Conservation (phyloP, 2,329 filamentous ascomycete species). For the Thielaviopsis ethacetica region DNA sequence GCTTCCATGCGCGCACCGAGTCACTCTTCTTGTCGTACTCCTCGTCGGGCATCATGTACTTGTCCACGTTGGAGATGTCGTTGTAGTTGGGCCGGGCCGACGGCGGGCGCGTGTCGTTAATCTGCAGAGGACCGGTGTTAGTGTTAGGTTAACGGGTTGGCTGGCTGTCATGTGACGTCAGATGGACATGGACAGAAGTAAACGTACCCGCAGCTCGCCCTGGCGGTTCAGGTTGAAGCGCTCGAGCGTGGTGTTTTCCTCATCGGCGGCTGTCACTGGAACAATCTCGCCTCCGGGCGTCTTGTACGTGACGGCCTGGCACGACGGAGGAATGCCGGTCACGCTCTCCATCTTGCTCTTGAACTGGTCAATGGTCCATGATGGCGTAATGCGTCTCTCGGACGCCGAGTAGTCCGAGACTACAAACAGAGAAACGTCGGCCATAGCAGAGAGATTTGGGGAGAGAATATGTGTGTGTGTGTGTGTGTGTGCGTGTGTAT, state of each 20-base stretch:
- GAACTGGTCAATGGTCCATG: conserved; percentile 75
- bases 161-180: not conserved
- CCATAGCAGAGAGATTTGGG: conserved; percentile 25
- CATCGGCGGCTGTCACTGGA: conserved; percentile 51
- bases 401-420: conserved; percentile 62
- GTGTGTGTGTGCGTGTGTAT: no score
- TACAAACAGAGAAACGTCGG: conserved; percentile 61
- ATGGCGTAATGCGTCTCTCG: conserved; percentile 80
- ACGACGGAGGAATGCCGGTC: conserved; percentile 72
- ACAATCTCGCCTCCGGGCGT: conserved; percentile 39
- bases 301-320: conserved; percentile 61
- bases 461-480: no score
- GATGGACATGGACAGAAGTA: not conserved
- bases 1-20: conserved; percentile 91
- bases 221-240: conserved; percentile 54
- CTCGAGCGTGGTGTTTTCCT: conserved; percentile 50
- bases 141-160: not conserved
- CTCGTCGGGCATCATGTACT: conserved; percentile 73
- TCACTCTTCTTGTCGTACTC: conserved; percentile 78
- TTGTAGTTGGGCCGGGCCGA: conserved; percentile 63
- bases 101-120: conserved; percentile 63
- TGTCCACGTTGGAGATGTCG: conserved; percentile 67
- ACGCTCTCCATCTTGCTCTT: conserved; percentile 82
- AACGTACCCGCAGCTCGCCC: conserved; percentile 65
- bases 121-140: conserved; percentile 29